Evolutionary conservation across 331 rosid genomes (phyloP).

Genomic region (Erythrophleum ivorense): DNA sequence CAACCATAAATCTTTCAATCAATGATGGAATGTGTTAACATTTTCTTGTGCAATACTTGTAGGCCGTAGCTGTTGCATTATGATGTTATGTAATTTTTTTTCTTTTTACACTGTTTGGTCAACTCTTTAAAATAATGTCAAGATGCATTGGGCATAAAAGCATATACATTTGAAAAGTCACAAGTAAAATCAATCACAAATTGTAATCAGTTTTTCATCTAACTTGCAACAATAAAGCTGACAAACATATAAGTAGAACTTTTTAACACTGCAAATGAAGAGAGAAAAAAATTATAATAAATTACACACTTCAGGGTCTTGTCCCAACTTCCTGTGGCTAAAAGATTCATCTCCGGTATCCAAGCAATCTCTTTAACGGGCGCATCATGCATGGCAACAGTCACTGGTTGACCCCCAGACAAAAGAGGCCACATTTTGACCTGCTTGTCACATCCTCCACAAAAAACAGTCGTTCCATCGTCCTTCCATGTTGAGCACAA

Average conservation of each 20-base stretch:
- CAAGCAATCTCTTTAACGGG: conserved; percentile 82
- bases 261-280: background rate
- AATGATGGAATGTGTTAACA: conserved; percentile 5
- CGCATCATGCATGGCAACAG: conserved; percentile 94
- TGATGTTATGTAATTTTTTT: background rate
- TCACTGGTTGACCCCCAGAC: conserved; percentile 80
- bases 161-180: conserved; percentile 18
- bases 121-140: conserved; percentile 13
- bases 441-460: conserved; percentile 96
- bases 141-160: conserved; percentile 4
- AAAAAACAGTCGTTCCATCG: conserved; percentile 90
- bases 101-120: background rate
- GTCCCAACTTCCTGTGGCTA: conserved; percentile 93
- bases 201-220: conserved; percentile 1
- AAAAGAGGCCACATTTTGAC: conserved; percentile 91
- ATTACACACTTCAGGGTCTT: conserved; percentile 71
- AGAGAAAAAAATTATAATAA: background rate
- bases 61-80: conserved; percentile 14
- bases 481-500: conserved; percentile 95
- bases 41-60: conserved; percentile 14
- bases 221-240: background rate
- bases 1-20: background rate
- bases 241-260: conserved; percentile 2
- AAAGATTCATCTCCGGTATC: conserved; percentile 87
- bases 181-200: background rate